Base-by-base conservation (phyloP, 2,329 filamentous ascomycete species). In the Beauveria rudraprayagi region DNA sequence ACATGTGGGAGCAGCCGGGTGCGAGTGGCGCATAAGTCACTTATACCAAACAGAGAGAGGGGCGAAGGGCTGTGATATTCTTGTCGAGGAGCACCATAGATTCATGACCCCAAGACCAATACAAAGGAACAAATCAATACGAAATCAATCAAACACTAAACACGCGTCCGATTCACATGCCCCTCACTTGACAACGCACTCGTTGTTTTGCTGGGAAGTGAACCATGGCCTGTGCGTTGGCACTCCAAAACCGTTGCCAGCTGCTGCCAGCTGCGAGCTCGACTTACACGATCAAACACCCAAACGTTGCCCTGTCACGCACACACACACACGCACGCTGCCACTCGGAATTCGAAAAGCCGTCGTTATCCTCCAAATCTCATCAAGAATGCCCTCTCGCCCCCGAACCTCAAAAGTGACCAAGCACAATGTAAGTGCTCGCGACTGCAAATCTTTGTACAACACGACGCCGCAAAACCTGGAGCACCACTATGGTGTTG, bases 1-100 rank as follows among this genome's bases (percentile, higher is more conserved):
- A 72, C 5, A 73, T 78, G 34, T 78, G 76, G 74, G 71, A 75
- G 60, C 68, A 72, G 61, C 67, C 70, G 24, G 62, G 62, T 41
- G 30, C 50, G 3, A 28, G 50, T 19, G 50, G 58, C 41, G 50
- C 24, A 22, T 60, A 47, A 48, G 50, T 59, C 10, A 43, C 40
- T 52, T 34, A 22, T 24, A 46, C 16, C 16, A 30, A 44, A 8
- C 19, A 19, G 2, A 19, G 26, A 19, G 2, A 19, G 26, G 48
- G 26, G 19, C 46, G n/a, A 19, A 34, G 37, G 34, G 10, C 8
- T 40, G 2, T 17, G 53, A 11, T 16, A 22, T 52, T 48, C 16
- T 34, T 22, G 26, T n/a, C 5, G 19, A 34, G 37, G 6, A 34
- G n/a, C 48, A 44, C 28, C 11, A 28, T 30, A 19, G 41, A 44